Evolutionary conservation across 176 grass and related monocot genomes (phyloP).

Genomic region (Olyra latifolia): DNA sequence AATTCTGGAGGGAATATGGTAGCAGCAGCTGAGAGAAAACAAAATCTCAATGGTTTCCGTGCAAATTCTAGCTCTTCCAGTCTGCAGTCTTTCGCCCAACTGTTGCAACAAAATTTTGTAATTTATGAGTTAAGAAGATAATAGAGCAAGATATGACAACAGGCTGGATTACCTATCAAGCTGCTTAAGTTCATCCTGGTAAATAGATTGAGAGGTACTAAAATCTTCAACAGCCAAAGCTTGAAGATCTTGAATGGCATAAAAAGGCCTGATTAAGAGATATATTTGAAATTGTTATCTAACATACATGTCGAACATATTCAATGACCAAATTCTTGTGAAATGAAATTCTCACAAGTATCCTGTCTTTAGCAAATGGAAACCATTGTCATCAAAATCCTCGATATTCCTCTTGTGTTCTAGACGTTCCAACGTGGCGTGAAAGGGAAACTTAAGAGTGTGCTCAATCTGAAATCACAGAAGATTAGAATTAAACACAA

Average conservation of each 20-base stretch:
- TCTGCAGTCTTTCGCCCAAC: slow-evolving; percentile 66
- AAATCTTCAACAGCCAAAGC: slow-evolving; percentile 55
- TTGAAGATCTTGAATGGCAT: slow-evolving; percentile 43
- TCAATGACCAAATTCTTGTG: not conserved
- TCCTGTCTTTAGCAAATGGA: slow-evolving; percentile 47
- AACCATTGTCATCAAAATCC: slow-evolving; percentile 36
- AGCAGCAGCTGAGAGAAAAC: slow-evolving; percentile 41
- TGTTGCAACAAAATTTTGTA: not conserved
- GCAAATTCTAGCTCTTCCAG: slow-evolving; percentile 65
- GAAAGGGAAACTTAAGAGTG: slow-evolving; percentile 64
- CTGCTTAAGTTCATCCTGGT: slow-evolving; percentile 58
- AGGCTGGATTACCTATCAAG: slow-evolving; percentile 53
- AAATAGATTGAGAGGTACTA: slow-evolving; percentile 43
- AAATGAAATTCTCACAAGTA: slow-evolving; percentile 42
- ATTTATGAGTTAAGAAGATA: not conserved
- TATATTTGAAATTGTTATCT: not conserved
- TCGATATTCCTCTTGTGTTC: slow-evolving; percentile 85
- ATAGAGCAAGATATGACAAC: not conserved
- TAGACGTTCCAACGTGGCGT: slow-evolving; percentile 61
- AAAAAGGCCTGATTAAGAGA: slow-evolving; percentile 40
- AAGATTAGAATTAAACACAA: no score
- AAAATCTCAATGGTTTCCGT: slow-evolving; percentile 56
- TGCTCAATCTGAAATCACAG: slow-evolving; percentile 63
- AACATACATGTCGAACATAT: not conserved
- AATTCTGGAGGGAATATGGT: slow-evolving; percentile 59